Percentiles rank a stretch among this genome's conserved stretches.
Conservation (phyloP, 345 rosid genomes). For the Brassica juncea region DNA sequence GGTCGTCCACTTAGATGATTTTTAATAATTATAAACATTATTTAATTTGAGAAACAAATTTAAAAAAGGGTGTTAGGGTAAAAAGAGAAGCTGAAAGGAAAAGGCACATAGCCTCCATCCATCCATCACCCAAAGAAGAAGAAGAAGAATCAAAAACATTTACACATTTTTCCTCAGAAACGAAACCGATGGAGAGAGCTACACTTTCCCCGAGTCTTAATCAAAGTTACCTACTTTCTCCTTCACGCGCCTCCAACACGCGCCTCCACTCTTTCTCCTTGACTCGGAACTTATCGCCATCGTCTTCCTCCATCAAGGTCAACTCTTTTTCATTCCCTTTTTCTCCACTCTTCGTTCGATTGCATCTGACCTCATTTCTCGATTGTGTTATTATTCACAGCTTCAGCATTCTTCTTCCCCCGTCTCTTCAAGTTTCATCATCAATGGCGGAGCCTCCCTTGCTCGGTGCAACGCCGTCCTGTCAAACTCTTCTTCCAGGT, state of each 20-base stretch:
- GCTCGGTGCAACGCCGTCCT: constrained; percentile 37
- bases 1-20: too few relatives aligned
- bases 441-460: constrained; percentile 39
- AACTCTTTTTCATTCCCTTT: neutral
- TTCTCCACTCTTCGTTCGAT: neutral
- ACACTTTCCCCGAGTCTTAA: constrained; percentile 42
- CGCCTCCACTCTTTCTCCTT: constrained; percentile 36
- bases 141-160: neutral
- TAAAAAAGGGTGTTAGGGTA: constrained; percentile 13
- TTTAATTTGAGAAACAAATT: neutral
- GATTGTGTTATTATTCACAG: constrained; percentile 36
- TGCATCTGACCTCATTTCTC: neutral
- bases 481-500: constrained; percentile 34
- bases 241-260: constrained; percentile 45
- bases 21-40: neutral
- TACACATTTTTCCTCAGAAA: neutral
- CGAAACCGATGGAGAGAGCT: constrained; percentile 55
- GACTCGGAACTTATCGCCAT: constrained; percentile 26
- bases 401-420: constrained; percentile 38
- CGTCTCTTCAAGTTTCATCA: constrained; percentile 16
- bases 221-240: constrained; percentile 46
- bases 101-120: neutral
- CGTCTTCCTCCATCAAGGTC: constrained; percentile 49
- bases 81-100: neutral
- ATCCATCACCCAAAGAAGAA: neutral